Evolutionary conservation across 2,329 filamentous ascomycete species (phyloP), one percentile per base, ranked within the genome.

Genomic region (Fusarium sp.): DNA sequence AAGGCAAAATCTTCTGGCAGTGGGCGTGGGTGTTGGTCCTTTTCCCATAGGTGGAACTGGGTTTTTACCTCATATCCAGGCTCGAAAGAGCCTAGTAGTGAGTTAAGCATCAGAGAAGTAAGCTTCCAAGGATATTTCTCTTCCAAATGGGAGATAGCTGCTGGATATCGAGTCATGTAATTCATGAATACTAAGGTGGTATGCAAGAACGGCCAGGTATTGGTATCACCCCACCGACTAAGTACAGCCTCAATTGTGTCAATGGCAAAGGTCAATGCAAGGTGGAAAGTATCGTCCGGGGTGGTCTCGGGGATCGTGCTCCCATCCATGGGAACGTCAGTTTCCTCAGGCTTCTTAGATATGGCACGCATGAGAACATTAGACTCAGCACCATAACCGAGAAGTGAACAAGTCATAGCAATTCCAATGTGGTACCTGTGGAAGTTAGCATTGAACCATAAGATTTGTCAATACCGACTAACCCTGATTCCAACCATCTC

Each of bases 1-100:
- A 93, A 84, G 0, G 87, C 83, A 69, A 88, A 92, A 65, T 94
- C 92, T 51, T 94, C 92, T 0, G 90, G 90, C 0, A 94, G 76
- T 0, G 91, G 90, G 1, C 84, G 81, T 2, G 82, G 83, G 0
- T 83, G 76, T 3, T 79, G 78, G 30, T 82, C 78, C 41, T 80
- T 81, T 3, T 81, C 82, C 4, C 81, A 80, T 2, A 79, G 75
- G 0, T 87, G 86, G 60, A 92, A 89, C 0, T 79, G 74, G 2
- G 74, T 80, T 32, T 80, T 79, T 64, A 88, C 79, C 27, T 82
- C 75, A 5, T 75, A 74, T 4, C 77, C 58, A 18, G 72, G 77
- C 11, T 75, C 73, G 32, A 71, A 73, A 0, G 71, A 74, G 5
- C 73, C 62, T 24, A 79, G 61, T 0, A 79, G 53, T 4, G 76